phyloP scores from a whole-genome alignment of 2,329 filamentous ascomycete species.

The Aspergillus jensenii region DNA sequence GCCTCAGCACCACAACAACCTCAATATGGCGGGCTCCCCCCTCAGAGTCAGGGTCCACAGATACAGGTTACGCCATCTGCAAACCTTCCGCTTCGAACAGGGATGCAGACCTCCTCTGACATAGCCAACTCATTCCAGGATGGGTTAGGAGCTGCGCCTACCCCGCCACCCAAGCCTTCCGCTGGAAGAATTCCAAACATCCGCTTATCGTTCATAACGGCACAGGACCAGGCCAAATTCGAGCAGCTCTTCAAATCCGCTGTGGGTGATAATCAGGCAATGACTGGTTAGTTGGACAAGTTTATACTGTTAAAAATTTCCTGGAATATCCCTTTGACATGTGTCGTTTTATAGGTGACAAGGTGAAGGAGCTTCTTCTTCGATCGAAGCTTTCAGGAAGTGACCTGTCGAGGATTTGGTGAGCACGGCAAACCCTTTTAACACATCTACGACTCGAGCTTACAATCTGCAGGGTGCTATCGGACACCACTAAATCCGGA shows the following conservation, averaged over 20 bases:
- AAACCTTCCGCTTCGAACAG: constrained; percentile 53
- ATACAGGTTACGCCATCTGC: constrained; percentile 46
- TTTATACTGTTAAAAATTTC: background rate
- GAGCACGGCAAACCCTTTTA: constrained; percentile 26
- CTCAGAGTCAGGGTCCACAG: constrained; percentile 37
- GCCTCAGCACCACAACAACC: constrained; percentile 56
- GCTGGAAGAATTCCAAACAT: constrained; percentile 87
- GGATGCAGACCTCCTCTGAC: constrained; percentile 60
- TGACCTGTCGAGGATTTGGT: constrained; percentile 91
- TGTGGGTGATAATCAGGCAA: constrained; percentile 76
- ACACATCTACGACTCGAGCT: background rate
- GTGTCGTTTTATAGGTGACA: constrained; percentile 57
- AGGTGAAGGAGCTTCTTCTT: constrained; percentile 83
- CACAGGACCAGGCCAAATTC: constrained; percentile 91
- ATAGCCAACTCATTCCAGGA: constrained; percentile 63
- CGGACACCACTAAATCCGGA: constrained; percentile 93
- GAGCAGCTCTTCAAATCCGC: constrained; percentile 97
- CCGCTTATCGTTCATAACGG: constrained; percentile 91
- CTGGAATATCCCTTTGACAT: constrained; percentile 15
- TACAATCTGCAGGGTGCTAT: constrained; percentile 67
- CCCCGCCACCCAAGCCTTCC: constrained; percentile 59
- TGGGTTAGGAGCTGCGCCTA: constrained; percentile 51
- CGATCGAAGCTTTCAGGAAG: constrained; percentile 86
- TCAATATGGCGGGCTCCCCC: constrained; percentile 60
- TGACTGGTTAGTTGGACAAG: constrained; percentile 61